These are phyloP conservation scores for Phaeoacremonium minimum DNA, from an alignment of 2,329 filamentous ascomycete species.

Conservation along the genomic window DNA sequence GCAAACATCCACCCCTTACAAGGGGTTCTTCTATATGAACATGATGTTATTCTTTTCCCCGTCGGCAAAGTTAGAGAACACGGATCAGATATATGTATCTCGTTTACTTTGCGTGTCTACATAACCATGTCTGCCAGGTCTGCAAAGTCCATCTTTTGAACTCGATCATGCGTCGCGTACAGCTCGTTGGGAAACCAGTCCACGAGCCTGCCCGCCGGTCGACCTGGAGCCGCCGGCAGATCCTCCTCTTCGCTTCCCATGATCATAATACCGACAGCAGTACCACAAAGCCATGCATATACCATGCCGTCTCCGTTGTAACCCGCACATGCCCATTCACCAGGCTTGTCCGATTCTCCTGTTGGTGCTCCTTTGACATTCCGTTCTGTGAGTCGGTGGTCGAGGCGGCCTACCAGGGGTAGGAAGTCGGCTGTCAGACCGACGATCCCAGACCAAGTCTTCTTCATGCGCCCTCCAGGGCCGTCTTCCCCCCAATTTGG, in stretches of 20 bases:
- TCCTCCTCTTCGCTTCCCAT: constrained; percentile 28
- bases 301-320: constrained; percentile 51
- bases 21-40: too few species aligned
- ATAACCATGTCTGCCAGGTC: constrained; percentile 29
- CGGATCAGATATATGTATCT: too few species aligned
- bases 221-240: constrained; percentile 21
- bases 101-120: too few species aligned
- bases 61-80: too few species aligned
- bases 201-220: constrained; percentile 26
- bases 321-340: constrained; percentile 49
- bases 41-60: too few species aligned
- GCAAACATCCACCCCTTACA: too few species aligned
- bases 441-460: constrained; percentile 46
- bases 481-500: constrained; percentile 26
- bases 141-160: constrained; percentile 28
- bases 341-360: constrained; percentile 14
- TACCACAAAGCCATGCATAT: constrained; percentile 47
- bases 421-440: constrained; percentile 38
- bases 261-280: constrained; percentile 41
- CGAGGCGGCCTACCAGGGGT: constrained; percentile 45
- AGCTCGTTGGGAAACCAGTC: constrained; percentile 37
- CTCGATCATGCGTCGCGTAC: constrained; percentile 22
- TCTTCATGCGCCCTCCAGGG: constrained; percentile 22
- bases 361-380: too few species aligned
- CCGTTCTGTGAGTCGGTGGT: constrained; percentile 22